A percentile compares a stretch with the other conserved stretches of the same genome.
Evolutionary conservation across 306 rosid species (phyloP).

Genomic region (Rosa rugosa): DNA sequence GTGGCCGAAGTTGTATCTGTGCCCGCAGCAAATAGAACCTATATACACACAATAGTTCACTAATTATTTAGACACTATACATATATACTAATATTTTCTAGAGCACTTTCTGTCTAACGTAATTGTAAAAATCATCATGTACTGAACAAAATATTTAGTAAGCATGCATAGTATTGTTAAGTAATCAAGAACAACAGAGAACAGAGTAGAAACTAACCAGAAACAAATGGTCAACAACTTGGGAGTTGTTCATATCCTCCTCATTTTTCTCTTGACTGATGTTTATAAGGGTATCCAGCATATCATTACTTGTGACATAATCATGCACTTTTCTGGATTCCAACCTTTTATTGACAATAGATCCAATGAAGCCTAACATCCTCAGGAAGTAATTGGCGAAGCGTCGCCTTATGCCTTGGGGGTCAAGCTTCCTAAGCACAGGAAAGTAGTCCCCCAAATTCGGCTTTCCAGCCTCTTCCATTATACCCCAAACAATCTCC

Average conservation of each 20-base stretch:
- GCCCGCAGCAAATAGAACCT: conserved; percentile 21
- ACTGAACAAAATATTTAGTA: neutral
- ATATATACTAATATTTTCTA: neutral
- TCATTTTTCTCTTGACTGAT: neutral
- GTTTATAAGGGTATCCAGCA: conserved; percentile 5
- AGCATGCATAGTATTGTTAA: neutral
- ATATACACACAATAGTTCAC: neutral
- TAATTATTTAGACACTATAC: neutral
- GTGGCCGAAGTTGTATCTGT: conserved; percentile 16
- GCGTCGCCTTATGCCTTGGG: conserved; percentile 6
- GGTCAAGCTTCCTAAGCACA: conserved; percentile 16
- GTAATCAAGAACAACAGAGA: neutral
- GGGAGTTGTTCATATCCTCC: neutral
- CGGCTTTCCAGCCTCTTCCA: conserved; percentile 16
- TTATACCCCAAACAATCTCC: neutral
- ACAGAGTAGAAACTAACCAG: neutral
- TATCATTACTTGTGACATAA: conserved; percentile 2
- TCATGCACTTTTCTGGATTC: neutral
- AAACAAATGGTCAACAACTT: conserved; percentile 1
- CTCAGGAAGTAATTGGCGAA: neutral
- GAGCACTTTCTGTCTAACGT: neutral
- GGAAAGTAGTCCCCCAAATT: conserved; percentile 26
- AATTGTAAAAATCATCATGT: neutral
- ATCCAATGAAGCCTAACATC: neutral
- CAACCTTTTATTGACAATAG: neutral